phyloP scores from a whole-genome alignment of 441 rosid species.

The Euphorbia celastroides region DNA sequence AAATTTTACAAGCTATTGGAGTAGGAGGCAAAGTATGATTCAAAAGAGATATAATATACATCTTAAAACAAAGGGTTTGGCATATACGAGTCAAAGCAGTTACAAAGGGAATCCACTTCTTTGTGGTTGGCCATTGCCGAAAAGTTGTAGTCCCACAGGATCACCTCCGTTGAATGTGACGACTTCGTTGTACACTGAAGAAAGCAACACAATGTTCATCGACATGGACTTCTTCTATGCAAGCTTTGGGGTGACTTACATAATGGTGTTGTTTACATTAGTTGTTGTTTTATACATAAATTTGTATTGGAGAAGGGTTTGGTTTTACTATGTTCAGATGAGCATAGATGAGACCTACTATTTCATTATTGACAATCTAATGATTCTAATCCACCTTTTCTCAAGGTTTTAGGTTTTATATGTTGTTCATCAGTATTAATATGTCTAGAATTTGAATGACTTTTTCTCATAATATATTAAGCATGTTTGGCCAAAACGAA shows the following conservation, averaged over 20 bases:
- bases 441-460: too few relatives aligned
- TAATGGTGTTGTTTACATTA: background rate
- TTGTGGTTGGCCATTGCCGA: slow-evolving; percentile 19
- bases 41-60: too few relatives aligned
- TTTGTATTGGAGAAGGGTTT: slow-evolving; percentile 15
- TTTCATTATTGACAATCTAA: background rate
- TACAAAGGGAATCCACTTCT: slow-evolving; percentile 8
- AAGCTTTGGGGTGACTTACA: slow-evolving; percentile 8
- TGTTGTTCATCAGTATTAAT: too few relatives aligned
- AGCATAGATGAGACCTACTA: background rate
- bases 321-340: too few relatives aligned
- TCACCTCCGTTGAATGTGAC: background rate
- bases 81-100: too few relatives aligned
- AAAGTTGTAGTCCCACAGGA: background rate
- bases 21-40: too few relatives aligned
- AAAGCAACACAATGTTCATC: background rate
- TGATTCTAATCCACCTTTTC: background rate
- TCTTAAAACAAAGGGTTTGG: too few relatives aligned
- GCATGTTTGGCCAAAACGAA: too few relatives aligned
- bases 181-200: background rate
- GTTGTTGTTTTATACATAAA: slow-evolving; percentile 14
- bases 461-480: too few relatives aligned
- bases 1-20: too few relatives aligned
- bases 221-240: background rate
- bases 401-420: background rate